phyloP scores from a whole-genome alignment of 768 basidiomycete genomes.

The Asterophora lycoperdoides region DNA sequence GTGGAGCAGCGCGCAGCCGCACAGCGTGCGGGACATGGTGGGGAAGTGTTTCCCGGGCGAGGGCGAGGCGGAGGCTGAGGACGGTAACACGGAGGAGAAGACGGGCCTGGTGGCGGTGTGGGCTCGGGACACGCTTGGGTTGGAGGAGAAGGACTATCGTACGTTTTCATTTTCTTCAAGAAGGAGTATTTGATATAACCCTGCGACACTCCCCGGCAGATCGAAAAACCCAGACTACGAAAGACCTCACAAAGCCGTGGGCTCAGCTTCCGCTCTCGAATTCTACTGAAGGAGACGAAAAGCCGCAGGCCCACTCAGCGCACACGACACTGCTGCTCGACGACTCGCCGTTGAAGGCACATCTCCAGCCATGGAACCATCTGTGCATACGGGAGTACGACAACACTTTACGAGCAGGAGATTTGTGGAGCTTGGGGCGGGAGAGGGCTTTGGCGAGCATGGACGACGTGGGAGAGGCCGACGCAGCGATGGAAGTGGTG shows the following conservation, averaged over 20 bases:
- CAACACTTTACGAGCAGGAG: conserved; percentile 13
- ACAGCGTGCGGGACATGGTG: conserved; percentile 75
- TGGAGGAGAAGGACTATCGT: conserved; percentile 63
- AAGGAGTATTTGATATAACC: background rate
- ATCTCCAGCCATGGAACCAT: conserved; percentile 78
- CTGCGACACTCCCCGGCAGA: conserved; percentile 22
- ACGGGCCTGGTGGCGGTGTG: conserved; percentile 57
- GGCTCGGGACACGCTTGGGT: conserved; percentile 75
- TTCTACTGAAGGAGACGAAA: too few species aligned
- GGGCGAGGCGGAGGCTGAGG: conserved; percentile 15
- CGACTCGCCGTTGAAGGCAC: conserved; percentile 53
- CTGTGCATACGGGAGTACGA: conserved; percentile 72
- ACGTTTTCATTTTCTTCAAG: conserved; percentile 27
- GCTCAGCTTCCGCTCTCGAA: conserved; percentile 25
- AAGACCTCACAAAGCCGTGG: conserved; percentile 74
- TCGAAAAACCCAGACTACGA: conserved; percentile 55
- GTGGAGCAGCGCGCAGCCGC: conserved; percentile 85
- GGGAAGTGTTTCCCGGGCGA: conserved; percentile 47
- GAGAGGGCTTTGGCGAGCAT: background rate
- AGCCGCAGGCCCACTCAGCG: conserved; percentile 34
- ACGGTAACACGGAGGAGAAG: too few species aligned
- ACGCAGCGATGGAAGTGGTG: background rate
- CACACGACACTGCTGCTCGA: conserved; percentile 47
- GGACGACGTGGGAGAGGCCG: too few species aligned
- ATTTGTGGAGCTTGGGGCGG: conserved; percentile 4